Percentiles rank a stretch among this genome's conserved stretches.
Conservation (phyloP, 495 filamentous ascomycete species). For the Daldinia grandis region DNA sequence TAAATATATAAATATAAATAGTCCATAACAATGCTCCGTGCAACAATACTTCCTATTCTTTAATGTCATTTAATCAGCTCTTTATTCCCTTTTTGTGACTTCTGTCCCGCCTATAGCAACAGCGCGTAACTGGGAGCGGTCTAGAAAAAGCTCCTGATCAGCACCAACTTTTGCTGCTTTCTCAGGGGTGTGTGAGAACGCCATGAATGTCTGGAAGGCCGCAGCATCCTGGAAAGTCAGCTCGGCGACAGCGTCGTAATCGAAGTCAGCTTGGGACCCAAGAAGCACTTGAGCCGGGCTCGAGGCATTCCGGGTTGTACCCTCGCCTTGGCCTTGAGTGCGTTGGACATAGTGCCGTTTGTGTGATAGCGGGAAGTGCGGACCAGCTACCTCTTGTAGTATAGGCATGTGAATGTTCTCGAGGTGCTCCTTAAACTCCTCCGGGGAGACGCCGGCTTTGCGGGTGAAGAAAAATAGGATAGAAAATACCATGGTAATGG, state of each 20-base stretch:
- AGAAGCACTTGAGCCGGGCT: conserved; percentile 46
- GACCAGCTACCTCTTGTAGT: conserved; percentile 41
- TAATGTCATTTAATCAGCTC: neutral
- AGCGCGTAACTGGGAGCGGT: conserved; percentile 39
- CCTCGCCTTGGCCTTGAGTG: conserved; percentile 7
- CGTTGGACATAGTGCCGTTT: conserved; percentile 47
- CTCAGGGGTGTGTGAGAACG: conserved; percentile 37
- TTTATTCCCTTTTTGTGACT: conserved; percentile 13
- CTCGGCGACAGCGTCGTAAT: conserved; percentile 52
- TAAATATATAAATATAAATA: neutral
- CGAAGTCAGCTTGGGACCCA: conserved; percentile 51
- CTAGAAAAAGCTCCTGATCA: conserved; percentile 50
- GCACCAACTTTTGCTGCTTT: conserved; percentile 32
- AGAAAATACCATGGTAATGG: conserved; percentile 30
- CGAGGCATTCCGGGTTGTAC: conserved; percentile 12
- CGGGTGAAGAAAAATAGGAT: conserved; percentile 42
- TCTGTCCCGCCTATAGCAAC: conserved; percentile 45
- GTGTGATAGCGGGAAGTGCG: conserved; percentile 42
- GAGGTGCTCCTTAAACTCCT: conserved; percentile 48
- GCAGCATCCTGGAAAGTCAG: conserved; percentile 48
- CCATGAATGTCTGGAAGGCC: conserved; percentile 44
- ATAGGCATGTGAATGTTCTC: conserved; percentile 46
- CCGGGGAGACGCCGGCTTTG: conserved; percentile 44
- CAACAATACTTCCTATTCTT: neutral
- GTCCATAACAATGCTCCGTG: neutral